These are phyloP conservation scores for Mayamaea pseudoterrestris DNA, from an alignment of 108 stramenopile species.

Conservation along the genomic window DNA sequence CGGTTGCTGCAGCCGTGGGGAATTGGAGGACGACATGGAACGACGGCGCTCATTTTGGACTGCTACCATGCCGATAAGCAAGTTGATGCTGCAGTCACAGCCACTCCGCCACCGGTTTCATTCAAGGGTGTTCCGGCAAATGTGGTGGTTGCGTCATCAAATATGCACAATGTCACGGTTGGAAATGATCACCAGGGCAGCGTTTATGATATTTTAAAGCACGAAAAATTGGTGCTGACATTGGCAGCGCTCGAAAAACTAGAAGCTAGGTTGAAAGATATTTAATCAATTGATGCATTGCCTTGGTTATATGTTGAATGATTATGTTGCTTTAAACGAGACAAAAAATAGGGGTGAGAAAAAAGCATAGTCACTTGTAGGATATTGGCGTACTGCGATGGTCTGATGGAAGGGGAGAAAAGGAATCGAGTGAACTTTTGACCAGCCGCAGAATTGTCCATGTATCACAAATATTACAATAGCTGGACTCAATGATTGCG, in stretches of 20 bases:
- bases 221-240: constrained; percentile 56
- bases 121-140: constrained; percentile 58
- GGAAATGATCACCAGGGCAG: constrained; percentile 38
- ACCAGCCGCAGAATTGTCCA: too few species aligned
- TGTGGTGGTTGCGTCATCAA: constrained; percentile 53
- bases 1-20: constrained; percentile 25
- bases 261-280: constrained; percentile 36
- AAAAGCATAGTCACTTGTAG: too few species aligned
- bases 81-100: constrained; percentile 12
- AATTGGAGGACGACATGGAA: constrained; percentile 33
- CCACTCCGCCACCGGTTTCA: constrained; percentile 8
- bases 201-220: constrained; percentile 72
- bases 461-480: too few species aligned
- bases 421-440: too few species aligned
- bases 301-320: too few species aligned
- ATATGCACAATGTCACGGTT: constrained; percentile 51
- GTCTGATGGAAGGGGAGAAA: too few species aligned
- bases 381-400: too few species aligned
- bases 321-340: too few species aligned
- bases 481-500: too few species aligned
- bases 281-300: too few species aligned
- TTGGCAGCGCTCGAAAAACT: constrained; percentile 47
- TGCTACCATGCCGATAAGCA: constrained; percentile 27
- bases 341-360: too few species aligned
- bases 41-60: constrained; percentile 59